Percentiles rank a stretch among this genome's conserved stretches.
phyloP scores from a whole-genome alignment of 352 stramenopile genomes.

The Pythium folliculosum region DNA sequence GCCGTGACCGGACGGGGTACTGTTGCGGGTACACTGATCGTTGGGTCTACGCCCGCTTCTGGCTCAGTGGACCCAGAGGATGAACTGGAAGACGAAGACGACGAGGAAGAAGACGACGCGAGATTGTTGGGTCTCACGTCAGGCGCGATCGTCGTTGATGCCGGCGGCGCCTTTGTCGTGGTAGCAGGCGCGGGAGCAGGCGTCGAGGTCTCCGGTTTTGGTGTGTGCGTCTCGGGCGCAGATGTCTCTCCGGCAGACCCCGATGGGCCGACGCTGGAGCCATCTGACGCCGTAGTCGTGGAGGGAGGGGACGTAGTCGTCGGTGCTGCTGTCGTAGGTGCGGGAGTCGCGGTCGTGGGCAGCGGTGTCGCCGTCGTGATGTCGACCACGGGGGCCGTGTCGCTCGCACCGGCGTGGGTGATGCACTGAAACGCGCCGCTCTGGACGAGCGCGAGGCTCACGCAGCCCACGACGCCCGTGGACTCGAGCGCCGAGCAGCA shows the following conservation, averaged over 20 bases:
- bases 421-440: constrained; percentile 17
- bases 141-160: neutral
- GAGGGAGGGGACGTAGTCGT: neutral
- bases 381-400: constrained; percentile 4
- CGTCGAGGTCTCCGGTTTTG: neutral
- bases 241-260: neutral
- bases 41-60: constrained; percentile 9
- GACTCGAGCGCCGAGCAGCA: constrained; percentile 21
- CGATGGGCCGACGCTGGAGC: neutral
- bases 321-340: neutral
- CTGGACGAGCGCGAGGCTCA: constrained; percentile 2
- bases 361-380: constrained; percentile 7
- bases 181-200: neutral
- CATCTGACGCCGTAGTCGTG: neutral
- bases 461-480: constrained; percentile 20
- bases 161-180: neutral
- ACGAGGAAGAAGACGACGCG: neutral
- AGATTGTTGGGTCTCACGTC: neutral
- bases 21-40: neutral
- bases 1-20: neutral
- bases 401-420: neutral
- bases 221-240: neutral
- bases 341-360: neutral
- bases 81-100: constrained; percentile 1
- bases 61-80: neutral